Conservation (phyloP, 345 rosid genomes). For the Eucalyptus paniculata region DNA sequence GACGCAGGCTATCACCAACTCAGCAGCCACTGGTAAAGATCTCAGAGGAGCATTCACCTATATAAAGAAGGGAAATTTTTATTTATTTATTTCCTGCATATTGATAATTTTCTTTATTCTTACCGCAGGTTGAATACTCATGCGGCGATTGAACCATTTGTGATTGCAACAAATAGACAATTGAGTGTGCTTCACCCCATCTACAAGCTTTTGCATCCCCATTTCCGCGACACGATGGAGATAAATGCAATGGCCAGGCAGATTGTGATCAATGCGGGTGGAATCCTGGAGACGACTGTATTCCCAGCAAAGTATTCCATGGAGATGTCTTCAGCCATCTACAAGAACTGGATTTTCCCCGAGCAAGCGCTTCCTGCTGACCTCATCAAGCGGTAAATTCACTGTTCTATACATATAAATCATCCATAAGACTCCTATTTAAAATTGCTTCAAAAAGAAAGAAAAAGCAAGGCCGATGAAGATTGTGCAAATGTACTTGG, state of each 20-base stretch:
- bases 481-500: not conserved
- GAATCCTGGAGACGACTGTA: constrained; percentile 19
- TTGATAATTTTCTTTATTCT: not conserved
- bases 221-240: constrained; percentile 33
- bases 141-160: constrained; percentile 33
- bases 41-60: not conserved
- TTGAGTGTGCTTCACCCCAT: constrained; percentile 34
- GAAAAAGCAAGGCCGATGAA: not conserved
- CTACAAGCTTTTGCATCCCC: constrained; percentile 30
- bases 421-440: not conserved
- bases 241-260: constrained; percentile 29
- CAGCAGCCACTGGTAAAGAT: constrained; percentile 13
- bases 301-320: constrained; percentile 20
- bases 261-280: constrained; percentile 28
- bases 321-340: constrained; percentile 21
- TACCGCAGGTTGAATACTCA: constrained; percentile 28
- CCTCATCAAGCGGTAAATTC: constrained; percentile 20
- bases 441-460: not conserved
- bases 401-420: not conserved
- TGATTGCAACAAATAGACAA: constrained; percentile 32
- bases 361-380: constrained; percentile 33
- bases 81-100: not conserved
- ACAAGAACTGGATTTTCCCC: constrained; percentile 25
- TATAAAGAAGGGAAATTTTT: not conserved
- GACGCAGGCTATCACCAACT: constrained; percentile 23